Evolutionary conservation across 176 grass and related monocot genomes (phyloP).

Genomic region (Chloris gayana): DNA sequence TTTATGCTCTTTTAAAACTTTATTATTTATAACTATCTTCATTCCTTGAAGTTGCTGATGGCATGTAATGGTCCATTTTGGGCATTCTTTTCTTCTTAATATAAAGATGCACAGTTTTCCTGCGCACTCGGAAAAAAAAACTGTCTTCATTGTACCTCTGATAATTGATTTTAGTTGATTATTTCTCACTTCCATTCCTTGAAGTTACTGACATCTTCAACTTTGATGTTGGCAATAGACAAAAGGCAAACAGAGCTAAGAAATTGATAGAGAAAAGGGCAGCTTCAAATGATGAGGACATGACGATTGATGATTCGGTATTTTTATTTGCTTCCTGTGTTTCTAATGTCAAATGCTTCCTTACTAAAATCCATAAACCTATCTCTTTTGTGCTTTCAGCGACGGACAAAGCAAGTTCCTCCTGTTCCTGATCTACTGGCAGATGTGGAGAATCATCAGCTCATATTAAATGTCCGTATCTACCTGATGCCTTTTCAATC

Average conservation of each 20-base stretch:
- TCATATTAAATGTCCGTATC: slow-evolving; percentile 74
- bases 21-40: neutral
- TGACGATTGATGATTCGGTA: slow-evolving; percentile 54
- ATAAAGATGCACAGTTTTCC: no score
- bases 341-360: slow-evolving; percentile 22
- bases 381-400: slow-evolving; percentile 39
- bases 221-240: slow-evolving; percentile 38
- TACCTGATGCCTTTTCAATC: neutral
- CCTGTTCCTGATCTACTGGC: slow-evolving; percentile 72
- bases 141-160: neutral
- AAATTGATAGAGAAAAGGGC: slow-evolving; percentile 72
- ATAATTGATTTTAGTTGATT: neutral
- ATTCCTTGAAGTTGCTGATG: no score
- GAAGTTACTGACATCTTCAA: slow-evolving; percentile 18
- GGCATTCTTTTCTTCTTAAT: no score
- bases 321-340: slow-evolving; percentile 29
- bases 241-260: slow-evolving; percentile 85
- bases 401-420: slow-evolving; percentile 72
- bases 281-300: slow-evolving; percentile 69
- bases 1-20: neutral
- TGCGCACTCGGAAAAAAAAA: no score
- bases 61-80: no score
- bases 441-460: slow-evolving; percentile 63
- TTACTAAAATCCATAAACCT: neutral
- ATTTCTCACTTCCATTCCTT: neutral